These are phyloP conservation scores for Aspergillus japonicus DNA, from an alignment of 2,329 filamentous ascomycete species.

Conservation along the genomic window DNA sequence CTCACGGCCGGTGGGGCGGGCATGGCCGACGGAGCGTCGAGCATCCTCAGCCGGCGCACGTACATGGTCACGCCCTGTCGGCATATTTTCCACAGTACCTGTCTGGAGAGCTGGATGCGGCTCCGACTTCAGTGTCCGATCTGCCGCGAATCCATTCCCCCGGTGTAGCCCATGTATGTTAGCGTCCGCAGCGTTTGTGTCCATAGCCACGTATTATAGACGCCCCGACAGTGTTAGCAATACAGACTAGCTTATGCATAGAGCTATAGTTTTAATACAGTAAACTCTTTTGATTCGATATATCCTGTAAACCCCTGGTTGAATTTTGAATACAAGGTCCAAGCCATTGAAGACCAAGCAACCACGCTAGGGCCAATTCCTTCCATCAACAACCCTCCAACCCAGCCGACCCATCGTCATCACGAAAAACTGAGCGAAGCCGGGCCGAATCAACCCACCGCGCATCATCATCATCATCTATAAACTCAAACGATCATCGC, in stretches of 20 bases:
- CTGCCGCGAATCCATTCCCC: slow-evolving; percentile 84
- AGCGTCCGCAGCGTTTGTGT: not conserved
- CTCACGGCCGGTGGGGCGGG: slow-evolving; percentile 56
- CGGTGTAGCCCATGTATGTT: slow-evolving; percentile 56
- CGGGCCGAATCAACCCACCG: too few species aligned
- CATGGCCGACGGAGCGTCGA: slow-evolving; percentile 49
- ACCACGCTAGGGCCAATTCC: too few species aligned
- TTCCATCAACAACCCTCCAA: not conserved
- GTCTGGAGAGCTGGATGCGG: slow-evolving; percentile 94
- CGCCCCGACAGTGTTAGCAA: not conserved
- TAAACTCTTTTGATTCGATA: not conserved
- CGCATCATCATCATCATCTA: slow-evolving; percentile 1
- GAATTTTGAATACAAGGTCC: slow-evolving; percentile 12
- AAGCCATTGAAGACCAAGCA: not conserved
- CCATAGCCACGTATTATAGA: not conserved
- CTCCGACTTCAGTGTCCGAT: slow-evolving; percentile 92
- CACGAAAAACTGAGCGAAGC: too few species aligned
- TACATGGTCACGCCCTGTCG: slow-evolving; percentile 98
- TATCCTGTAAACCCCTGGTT: not conserved
- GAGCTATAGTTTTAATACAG: too few species aligned
- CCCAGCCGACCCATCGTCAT: not conserved
- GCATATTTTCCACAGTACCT: slow-evolving; percentile 90
- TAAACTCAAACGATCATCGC: slow-evolving; percentile 4
- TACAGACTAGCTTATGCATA: too few species aligned
- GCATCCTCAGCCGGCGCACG: slow-evolving; percentile 72